These are phyloP conservation scores for Casaregolazyma suthepensis DNA, from an alignment of 1,139 yeast species.

Conservation along the genomic window DNA sequence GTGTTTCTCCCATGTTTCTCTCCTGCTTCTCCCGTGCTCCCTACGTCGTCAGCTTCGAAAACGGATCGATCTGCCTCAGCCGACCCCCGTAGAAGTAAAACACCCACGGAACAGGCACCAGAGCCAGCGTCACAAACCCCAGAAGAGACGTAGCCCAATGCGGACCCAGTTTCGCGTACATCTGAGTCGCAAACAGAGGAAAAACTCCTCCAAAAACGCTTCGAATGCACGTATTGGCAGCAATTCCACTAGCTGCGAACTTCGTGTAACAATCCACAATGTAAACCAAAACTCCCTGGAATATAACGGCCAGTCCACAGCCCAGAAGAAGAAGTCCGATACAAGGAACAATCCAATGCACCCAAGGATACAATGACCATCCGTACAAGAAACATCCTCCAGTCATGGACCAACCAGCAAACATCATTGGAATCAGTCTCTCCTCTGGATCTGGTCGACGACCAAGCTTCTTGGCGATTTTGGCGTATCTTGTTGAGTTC, in stretches of 20 bases:
- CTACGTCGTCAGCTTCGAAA: not conserved
- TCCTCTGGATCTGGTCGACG: slow-evolving; percentile 53
- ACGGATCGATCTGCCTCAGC: not conserved
- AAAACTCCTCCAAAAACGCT: slow-evolving; percentile 67
- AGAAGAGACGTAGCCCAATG: slow-evolving; percentile 58
- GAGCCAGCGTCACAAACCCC: slow-evolving; percentile 48
- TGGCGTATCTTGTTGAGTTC: slow-evolving; percentile 31
- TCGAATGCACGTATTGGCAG: slow-evolving; percentile 69
- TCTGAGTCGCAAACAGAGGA: slow-evolving; percentile 62
- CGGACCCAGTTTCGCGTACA: slow-evolving; percentile 50
- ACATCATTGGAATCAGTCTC: slow-evolving; percentile 49
- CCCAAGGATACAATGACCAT: slow-evolving; percentile 52
- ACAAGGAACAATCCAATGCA: slow-evolving; percentile 73
- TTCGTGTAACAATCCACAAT: slow-evolving; percentile 56
- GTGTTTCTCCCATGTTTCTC: too few species aligned
- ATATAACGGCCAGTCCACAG: slow-evolving; percentile 53
- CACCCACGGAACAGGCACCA: slow-evolving; percentile 63
- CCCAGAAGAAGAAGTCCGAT: slow-evolving; percentile 61
- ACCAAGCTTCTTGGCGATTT: slow-evolving; percentile 32
- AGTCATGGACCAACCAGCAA: slow-evolving; percentile 46
- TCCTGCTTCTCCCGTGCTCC: too few species aligned
- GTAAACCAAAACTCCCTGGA: slow-evolving; percentile 54
- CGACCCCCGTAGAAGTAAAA: slow-evolving; percentile 49
- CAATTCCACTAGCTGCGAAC: slow-evolving; percentile 74
- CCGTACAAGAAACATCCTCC: slow-evolving; percentile 69